Evolutionary conservation across 1,284 basidiomycete species (phyloP).

Genomic region (Heterobasidion occidentale): DNA sequence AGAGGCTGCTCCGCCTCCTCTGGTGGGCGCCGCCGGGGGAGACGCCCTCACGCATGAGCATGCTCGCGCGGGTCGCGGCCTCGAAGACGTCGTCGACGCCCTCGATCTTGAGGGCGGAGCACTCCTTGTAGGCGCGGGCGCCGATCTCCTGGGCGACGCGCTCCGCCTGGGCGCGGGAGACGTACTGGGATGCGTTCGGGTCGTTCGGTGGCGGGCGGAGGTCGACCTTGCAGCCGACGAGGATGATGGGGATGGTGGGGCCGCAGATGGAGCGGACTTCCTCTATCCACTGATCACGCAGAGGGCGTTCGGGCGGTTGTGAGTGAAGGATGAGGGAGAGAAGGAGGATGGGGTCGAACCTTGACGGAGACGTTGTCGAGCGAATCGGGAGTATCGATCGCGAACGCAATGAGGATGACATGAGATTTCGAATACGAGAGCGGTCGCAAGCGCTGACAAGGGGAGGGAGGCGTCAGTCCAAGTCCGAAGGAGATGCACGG

Average conservation of each 20-base stretch:
- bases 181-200: constrained; percentile 37
- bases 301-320: neutral
- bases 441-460: constrained; percentile 73
- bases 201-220: constrained; percentile 53
- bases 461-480: neutral
- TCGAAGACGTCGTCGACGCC: constrained; percentile 96
- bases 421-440: constrained; percentile 98
- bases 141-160: constrained; percentile 75
- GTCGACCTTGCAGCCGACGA: constrained; percentile 85
- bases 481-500: neutral
- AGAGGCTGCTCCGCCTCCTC: constrained; percentile 12
- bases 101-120: constrained; percentile 84
- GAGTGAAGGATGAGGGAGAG: constrained; percentile 7
- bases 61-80: constrained; percentile 87
- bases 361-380: constrained; percentile 93
- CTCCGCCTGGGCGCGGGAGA: constrained; percentile 71
- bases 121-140: constrained; percentile 89
- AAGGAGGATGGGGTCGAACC: constrained; percentile 32
- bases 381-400: constrained; percentile 94
- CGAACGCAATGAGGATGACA: constrained; percentile 96
- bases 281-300: constrained; percentile 81
- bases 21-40: constrained; percentile 25
- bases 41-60: constrained; percentile 84
- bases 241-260: constrained; percentile 70
- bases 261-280: constrained; percentile 93